Base-by-base conservation (phyloP, 2,329 filamentous ascomycete species). In the Cryphonectria carpinicola region DNA sequence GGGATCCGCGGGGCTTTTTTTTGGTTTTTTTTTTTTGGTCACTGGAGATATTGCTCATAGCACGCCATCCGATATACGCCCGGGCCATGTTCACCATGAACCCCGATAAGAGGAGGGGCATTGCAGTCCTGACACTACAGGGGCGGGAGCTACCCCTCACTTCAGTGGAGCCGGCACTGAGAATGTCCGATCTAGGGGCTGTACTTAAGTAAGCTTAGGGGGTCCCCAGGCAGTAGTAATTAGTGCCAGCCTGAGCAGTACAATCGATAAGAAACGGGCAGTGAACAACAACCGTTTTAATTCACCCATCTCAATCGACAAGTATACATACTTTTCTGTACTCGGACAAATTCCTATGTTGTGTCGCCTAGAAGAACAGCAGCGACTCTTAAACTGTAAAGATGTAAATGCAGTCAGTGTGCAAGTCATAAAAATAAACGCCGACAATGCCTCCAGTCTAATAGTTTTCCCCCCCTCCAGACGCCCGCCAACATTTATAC, bases 31-130 rank as follows among this genome's bases (percentile, higher is more conserved):
- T 28, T 28, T 28, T 28, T 2, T 2, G 28, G 65, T 54, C 60
- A 39, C n/a, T 32, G 32, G 43, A 39, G 68, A 58, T 52, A 52
- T 54, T 70, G 68, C 35, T 35, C 68, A 70, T 63, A 70, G 68
- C 68, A 70, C 68, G 68, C 68, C 67, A 70, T 67, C 43, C 68
- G 43, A 67, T 43, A 6, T 25, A 54, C n/a, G 63, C 63, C 63
- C 63, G 46, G 46, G 63, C 63, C 63, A n/a, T 37, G 19, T 19
- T 39, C 32, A 39, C 22, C 58, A 10, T 11, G 6, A 39, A 13
- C 10, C 37, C 35, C 28, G 58, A 61, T 61, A 61, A 61, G 58
- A 61, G 35, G 35, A 58, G 22, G 17, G 32, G 58, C 58, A 61
- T 25, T 11, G 32, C 10, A 32, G 14, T 28, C 8, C 54, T 58